phyloP scores from a whole-genome alignment of 768 basidiomycete genomes.

The Lyophyllum shimeji region DNA sequence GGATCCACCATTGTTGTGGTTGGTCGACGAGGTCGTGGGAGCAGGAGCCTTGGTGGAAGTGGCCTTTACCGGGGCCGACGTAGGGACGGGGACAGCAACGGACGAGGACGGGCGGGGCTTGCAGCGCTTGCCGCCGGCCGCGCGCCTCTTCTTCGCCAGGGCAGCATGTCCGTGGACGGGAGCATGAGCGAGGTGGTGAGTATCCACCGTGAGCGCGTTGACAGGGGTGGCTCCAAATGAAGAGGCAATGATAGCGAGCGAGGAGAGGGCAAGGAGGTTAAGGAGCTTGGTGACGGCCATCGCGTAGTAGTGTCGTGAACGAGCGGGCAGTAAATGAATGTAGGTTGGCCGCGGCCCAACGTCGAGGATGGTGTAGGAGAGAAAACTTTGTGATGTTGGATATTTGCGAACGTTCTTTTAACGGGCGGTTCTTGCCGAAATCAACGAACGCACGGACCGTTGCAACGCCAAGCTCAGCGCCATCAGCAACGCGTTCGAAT shows the following conservation, averaged over 20 bases:
- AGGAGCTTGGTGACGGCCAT: slow-evolving; percentile 53
- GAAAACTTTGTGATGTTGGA: slow-evolving; percentile 3
- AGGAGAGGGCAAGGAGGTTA: slow-evolving; percentile 56
- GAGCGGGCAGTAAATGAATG: slow-evolving; percentile 26
- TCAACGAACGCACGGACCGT: slow-evolving; percentile 22
- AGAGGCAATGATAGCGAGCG: slow-evolving; percentile 55
- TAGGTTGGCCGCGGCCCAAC: slow-evolving; percentile 24
- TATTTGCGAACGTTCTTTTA: slow-evolving; percentile 16
- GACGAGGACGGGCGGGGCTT: slow-evolving; percentile 45
- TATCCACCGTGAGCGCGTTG: slow-evolving; percentile 51
- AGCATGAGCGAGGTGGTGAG: slow-evolving; percentile 40
- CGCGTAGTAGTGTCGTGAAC: slow-evolving; percentile 14
- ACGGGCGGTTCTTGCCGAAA: slow-evolving; percentile 21
- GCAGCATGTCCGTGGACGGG: slow-evolving; percentile 41
- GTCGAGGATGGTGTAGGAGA: slow-evolving; percentile 19
- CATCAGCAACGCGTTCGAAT: not conserved
- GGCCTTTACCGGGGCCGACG: slow-evolving; percentile 10
- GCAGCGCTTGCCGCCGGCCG: slow-evolving; percentile 50
- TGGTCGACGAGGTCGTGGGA: slow-evolving; percentile 13
- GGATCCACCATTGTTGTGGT: slow-evolving; percentile 1
- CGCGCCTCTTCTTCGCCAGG: slow-evolving; percentile 52
- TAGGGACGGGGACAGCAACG: slow-evolving; percentile 14
- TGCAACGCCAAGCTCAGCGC: slow-evolving; percentile 6
- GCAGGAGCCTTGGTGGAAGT: slow-evolving; percentile 17
- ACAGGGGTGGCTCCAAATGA: slow-evolving; percentile 46